Base-by-base conservation (phyloP, 2,329 filamentous ascomycete genomes). In the Xylariaceae sp. region DNA sequence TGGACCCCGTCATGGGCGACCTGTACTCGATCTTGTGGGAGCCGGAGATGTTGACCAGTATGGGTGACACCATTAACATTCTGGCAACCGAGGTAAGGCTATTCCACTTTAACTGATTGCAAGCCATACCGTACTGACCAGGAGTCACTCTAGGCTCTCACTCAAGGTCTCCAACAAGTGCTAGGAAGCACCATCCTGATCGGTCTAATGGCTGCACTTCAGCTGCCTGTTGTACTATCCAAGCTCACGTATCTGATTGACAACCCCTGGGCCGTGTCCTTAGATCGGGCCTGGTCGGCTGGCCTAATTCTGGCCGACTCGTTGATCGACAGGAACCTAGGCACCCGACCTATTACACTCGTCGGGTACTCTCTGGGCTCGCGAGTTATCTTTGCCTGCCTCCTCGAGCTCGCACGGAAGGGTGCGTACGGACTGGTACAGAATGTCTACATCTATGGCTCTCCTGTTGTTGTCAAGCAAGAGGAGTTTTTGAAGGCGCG, bases 61-160 rank as follows among this genome's bases (percentile, higher is more conserved):
- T 95, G 81, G 92, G 92, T 74, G 86, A 92, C 56, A 98, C 92
- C 29, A 96, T 98, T 52, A 95, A 95, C 51, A 96, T 98, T 60
- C 68, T 98, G 44, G 92, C 92, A 37, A 98, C 92, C 21, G 92
- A 98, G 77, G 86, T 90, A 61, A 61, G 73, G 6, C 15, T 5
- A 26, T 12, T n/a, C 5, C 24, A 12, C 5, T 26, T 7, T 26
- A 14, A 5, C 5, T 14, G n/a, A 26, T 26, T 11, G 12, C 24
- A 26, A 26, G 24, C 5, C 24, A 13, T n/a, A n/a, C 14, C 31
- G 10, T 32, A n/a, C 19, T 21, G 22, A 31, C 25, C 54, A n/a
- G n/a, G n/a, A n/a, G n/a, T n/a, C 27, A 27, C 23, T n/a, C 30
- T 40, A 90, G 84, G 92, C 92, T 50, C 77, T 98, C 40, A 95